phyloP scores from a whole-genome alignment of 352 stramenopile species.

The Phytopythium oedochilum region DNA sequence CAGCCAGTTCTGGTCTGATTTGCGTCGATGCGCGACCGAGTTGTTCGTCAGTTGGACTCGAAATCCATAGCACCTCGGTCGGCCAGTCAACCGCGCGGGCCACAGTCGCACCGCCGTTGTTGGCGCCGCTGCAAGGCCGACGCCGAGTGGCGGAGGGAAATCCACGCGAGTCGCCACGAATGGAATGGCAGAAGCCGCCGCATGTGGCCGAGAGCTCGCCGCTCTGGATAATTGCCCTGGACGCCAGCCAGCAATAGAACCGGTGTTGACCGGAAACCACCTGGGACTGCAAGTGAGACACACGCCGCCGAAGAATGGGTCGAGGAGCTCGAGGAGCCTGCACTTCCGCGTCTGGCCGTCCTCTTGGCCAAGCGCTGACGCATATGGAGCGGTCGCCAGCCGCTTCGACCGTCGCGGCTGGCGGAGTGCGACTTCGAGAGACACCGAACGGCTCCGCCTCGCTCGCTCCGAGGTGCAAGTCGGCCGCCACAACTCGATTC shows the following conservation, averaged over 20 bases:
- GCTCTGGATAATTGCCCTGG: background rate
- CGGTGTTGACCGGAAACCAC: too few species aligned
- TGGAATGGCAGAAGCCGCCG: background rate
- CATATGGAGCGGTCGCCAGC: background rate
- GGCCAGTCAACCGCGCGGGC: background rate
- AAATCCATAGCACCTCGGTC: background rate
- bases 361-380: background rate
- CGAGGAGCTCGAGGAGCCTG: background rate
- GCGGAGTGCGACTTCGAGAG: background rate
- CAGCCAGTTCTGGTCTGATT: slow-evolving; percentile 1
- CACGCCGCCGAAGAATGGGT: background rate
- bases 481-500: slow-evolving; percentile 3
- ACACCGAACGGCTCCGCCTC: too few species aligned
- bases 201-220: background rate
- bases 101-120: slow-evolving; percentile 6
- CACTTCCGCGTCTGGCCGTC: background rate
- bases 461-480: background rate
- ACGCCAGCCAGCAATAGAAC: too few species aligned
- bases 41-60: background rate
- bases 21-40: background rate
- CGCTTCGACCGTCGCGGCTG: background rate
- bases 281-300: background rate
- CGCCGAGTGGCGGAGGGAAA: background rate
- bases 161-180: background rate
- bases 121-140: too few species aligned